Base-by-base conservation (phyloP, 768 basidiomycete genomes). In the Agrocybe chaxingu region DNA sequence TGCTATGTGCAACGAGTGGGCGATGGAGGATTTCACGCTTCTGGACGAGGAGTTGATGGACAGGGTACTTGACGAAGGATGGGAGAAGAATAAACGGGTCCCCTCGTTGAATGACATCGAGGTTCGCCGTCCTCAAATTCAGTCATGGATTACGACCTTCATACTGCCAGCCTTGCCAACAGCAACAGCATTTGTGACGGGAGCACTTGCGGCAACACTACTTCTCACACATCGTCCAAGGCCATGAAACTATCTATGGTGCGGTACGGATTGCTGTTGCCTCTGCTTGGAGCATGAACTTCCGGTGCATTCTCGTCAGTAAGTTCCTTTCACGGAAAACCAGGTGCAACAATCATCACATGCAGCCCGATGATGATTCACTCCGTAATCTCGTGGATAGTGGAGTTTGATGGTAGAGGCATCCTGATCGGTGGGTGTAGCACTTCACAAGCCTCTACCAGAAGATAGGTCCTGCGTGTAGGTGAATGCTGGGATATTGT, bases 1-100 rank as follows among this genome's bases (percentile, higher is more conserved):
- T 13, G 78, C 78, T 53, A 72, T 97, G 18, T 98, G 92, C 68
- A 90, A 91, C 52, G 66, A 72, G 30, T 98, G 95, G 95, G 71
- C 78, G 31, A 73, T 98, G 73, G 89, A 87, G 40, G 87, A 95
- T 48, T 79, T 99, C 52, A 82, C 79, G 2, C 54, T 66, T 48
- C 73, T 95, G 58, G 82, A 92, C 65, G 83, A 88, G 31, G 70
- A 61, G 11, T 75, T 75, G 66, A 87, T 91, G 68, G 69, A 70
- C 29, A 75, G 60, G 50, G 68, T 98, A 12, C 66, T 99, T 52
- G 82, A 90, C 53, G 79, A 87, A 39, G 96, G 96, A 3, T 99
- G 94, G 94, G 88, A 92, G 58, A 77, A 80, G 40, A 70, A 77
- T 47, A 52, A 50, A 35, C 53, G 52, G 1, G 48, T 62, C 2